Percentiles rank a stretch among this genome's conserved stretches.
phyloP scores from a whole-genome alignment of 768 basidiomycete species.

The Gloeostereum incarnatum region DNA sequence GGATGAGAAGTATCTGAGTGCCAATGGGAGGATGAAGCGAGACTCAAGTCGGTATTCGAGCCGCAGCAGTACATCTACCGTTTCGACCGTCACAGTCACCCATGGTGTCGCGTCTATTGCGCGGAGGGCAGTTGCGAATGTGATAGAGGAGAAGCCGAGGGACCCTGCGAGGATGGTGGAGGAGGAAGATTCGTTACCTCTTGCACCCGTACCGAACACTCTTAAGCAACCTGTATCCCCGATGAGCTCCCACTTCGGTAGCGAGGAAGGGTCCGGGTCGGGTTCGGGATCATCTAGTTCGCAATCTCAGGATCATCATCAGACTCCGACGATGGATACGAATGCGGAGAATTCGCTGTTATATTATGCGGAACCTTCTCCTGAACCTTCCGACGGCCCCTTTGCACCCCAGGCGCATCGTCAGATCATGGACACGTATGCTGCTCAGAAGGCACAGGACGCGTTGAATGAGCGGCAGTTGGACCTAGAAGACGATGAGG shows the following conservation, averaged over 20 bases:
- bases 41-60: slow-evolving; percentile 32
- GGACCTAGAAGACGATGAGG: slow-evolving; percentile 13
- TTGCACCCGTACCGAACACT: slow-evolving; percentile 6
- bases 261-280: slow-evolving; percentile 26
- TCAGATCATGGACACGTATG: not conserved
- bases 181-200: slow-evolving; percentile 6
- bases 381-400: slow-evolving; percentile 4
- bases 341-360: slow-evolving; percentile 17
- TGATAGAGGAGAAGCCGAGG: slow-evolving; percentile 20
- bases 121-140: slow-evolving; percentile 42
- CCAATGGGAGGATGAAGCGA: slow-evolving; percentile 7
- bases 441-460: not conserved
- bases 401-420: not conserved
- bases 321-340: slow-evolving; percentile 27
- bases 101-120: slow-evolving; percentile 23
- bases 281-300: slow-evolving; percentile 30
- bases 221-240: slow-evolving; percentile 32
- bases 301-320: slow-evolving; percentile 27
- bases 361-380: slow-evolving; percentile 28
- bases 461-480: slow-evolving; percentile 18
- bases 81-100: slow-evolving; percentile 35
- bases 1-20: slow-evolving; percentile 12
- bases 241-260: slow-evolving; percentile 37
- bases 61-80: slow-evolving; percentile 34
- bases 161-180: not conserved